These are phyloP conservation scores for Mortierella sp. DNA, from an alignment of 371 early-diverging fungal genomes.

Conservation along the genomic window DNA sequence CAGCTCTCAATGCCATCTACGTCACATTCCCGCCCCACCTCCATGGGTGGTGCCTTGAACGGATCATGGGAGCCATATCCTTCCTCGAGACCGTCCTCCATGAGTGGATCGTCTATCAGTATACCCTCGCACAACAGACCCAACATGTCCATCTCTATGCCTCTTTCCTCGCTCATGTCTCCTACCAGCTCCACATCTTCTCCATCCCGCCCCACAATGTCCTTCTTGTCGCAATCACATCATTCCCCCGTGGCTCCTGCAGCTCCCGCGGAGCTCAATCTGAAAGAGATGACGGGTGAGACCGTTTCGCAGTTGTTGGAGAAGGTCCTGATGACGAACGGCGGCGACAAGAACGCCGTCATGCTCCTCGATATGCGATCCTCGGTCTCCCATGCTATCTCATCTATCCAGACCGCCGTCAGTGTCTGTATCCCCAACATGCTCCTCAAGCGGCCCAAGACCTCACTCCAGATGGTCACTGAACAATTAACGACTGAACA, in stretches of 20 bases:
- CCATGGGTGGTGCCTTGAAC: not conserved
- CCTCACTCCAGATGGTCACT: constrained; percentile 66
- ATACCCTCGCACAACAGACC: constrained; percentile 27
- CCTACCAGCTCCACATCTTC: constrained; percentile 21
- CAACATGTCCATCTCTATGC: constrained; percentile 35
- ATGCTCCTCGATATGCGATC: constrained; percentile 71
- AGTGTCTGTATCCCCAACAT: constrained; percentile 72
- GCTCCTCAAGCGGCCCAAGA: constrained; percentile 67
- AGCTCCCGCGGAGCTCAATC: constrained; percentile 30
- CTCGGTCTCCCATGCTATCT: constrained; percentile 65
- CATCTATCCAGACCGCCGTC: constrained; percentile 63
- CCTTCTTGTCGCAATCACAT: constrained; percentile 28
- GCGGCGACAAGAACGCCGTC: constrained; percentile 29
- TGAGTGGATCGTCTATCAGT: constrained; percentile 22
- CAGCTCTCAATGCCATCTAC: constrained; percentile 25
- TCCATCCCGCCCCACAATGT: constrained; percentile 30
- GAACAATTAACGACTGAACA: constrained; percentile 67
- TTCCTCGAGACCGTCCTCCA: constrained; percentile 1
- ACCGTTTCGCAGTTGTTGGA: constrained; percentile 32
- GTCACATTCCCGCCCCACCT: not conserved
- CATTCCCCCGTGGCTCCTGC: constrained; percentile 15
- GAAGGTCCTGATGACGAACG: constrained; percentile 12
- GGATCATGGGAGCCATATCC: constrained; percentile 22
- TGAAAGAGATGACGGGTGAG: constrained; percentile 22
- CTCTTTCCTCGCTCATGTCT: constrained; percentile 29